Percentiles rank a stretch among this genome's conserved stretches.
These are phyloP conservation scores for Kuraishia ogatae DNA, from an alignment of 805 yeast species.

Conservation along the genomic window DNA sequence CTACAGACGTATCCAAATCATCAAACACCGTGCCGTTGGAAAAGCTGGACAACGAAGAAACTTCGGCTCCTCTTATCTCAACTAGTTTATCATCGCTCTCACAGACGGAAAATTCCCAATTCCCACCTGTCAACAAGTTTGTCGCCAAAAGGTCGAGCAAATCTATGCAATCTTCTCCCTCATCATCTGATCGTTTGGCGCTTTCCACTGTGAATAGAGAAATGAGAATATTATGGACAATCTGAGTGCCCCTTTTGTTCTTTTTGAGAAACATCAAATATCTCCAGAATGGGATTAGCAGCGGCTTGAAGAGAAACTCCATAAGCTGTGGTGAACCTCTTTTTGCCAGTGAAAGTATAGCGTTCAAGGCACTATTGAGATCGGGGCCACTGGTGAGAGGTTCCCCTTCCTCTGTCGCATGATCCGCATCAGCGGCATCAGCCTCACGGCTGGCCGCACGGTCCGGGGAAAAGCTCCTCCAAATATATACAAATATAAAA, in stretches of 20 bases:
- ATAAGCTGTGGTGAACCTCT: conserved; percentile 28
- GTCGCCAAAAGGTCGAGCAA: conserved; percentile 23
- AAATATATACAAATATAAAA: conserved; percentile 45
- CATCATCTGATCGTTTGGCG: conserved; percentile 8
- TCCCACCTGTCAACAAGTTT: conserved; percentile 23
- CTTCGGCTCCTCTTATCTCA: conserved; percentile 13
- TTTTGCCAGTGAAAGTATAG: conserved; percentile 52
- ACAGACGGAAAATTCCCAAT: conserved; percentile 35
- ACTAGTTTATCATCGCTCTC: conserved; percentile 22
- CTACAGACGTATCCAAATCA: conserved; percentile 34
- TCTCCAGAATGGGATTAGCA: conserved; percentile 31
- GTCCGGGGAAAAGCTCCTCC: conserved; percentile 37
- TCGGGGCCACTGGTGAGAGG: conserved; percentile 35
- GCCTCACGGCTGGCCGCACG: too few relatives aligned
- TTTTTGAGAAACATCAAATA: conserved; percentile 29
- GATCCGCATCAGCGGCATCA: background rate
- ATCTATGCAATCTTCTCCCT: background rate
- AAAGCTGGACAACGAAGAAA: too few relatives aligned
- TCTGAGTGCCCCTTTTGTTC: conserved; percentile 22
- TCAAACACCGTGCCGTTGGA: conserved; percentile 27
- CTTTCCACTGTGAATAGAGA: conserved; percentile 16
- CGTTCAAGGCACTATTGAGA: conserved; percentile 57
- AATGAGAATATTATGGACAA: conserved; percentile 29
- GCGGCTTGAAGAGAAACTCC: conserved; percentile 19
- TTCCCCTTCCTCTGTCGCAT: conserved; percentile 15